Percentiles rank a stretch among this genome's conserved stretches.
phyloP scores from a whole-genome alignment of 768 basidiomycete species.

The Amanita exitialis region DNA sequence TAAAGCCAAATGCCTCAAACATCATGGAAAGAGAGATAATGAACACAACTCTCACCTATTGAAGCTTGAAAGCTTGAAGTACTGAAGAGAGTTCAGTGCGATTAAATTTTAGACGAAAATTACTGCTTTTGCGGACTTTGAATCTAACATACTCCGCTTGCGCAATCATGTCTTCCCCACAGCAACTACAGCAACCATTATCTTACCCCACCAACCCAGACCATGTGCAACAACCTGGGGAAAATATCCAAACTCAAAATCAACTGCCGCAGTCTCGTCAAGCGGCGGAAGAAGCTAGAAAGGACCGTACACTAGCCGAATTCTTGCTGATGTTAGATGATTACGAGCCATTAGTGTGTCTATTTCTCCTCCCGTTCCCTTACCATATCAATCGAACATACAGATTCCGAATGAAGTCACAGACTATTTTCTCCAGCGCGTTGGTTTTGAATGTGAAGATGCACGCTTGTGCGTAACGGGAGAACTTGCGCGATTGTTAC shows the following conservation, averaged over 20 bases:
- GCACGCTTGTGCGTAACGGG: constrained; percentile 57
- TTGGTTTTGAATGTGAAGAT: constrained; percentile 94
- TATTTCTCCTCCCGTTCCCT: not conserved
- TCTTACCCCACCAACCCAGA: constrained; percentile 20
- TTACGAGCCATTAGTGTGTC: constrained; percentile 83
- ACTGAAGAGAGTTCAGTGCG: not conserved
- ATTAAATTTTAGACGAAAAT: too few species aligned
- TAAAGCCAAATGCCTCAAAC: constrained; percentile 96
- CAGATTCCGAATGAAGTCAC: constrained; percentile 98
- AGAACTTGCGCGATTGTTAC: not conserved
- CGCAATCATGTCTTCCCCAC: constrained; percentile 22
- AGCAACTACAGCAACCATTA: constrained; percentile 17
- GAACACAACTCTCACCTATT: constrained; percentile 4
- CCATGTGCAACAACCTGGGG: constrained; percentile 16
- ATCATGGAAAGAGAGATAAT: constrained; percentile 36
- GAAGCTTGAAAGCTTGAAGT: not conserved
- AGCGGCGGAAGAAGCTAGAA: constrained; percentile 71
- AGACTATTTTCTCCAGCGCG: constrained; percentile 91
- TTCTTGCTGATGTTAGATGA: constrained; percentile 95
- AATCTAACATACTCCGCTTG: constrained; percentile 20
- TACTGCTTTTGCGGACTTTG: constrained; percentile 8
- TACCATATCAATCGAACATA: not conserved
- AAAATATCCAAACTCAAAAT: constrained; percentile 17
- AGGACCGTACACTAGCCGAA: constrained; percentile 86
- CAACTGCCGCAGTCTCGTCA: constrained; percentile 43